Percentiles rank a stretch among this genome's conserved stretches.
phyloP scores from a whole-genome alignment of 306 rosid genomes.

The Oemleria cerasiformis region DNA sequence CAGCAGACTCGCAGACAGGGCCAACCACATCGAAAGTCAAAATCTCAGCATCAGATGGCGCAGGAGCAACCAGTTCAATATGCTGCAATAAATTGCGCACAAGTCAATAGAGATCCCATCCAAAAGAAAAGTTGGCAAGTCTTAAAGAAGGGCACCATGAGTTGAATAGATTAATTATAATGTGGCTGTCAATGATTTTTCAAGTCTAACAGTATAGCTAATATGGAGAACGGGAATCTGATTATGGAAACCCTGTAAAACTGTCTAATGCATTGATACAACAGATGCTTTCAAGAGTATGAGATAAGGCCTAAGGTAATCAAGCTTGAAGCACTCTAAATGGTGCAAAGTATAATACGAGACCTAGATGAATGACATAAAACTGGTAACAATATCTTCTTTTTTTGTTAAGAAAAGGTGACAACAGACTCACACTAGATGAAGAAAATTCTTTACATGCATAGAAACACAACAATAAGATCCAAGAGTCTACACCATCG shows the following conservation, averaged over 20 bases:
- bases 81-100: conserved; percentile 55
- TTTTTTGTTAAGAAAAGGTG: neutral
- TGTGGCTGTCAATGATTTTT: neutral
- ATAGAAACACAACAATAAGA: neutral
- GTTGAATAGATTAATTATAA: neutral
- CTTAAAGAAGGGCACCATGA: neutral
- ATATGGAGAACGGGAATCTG: neutral
- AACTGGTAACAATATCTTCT: neutral
- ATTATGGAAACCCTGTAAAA: too few species aligned
- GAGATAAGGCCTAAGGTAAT: neutral
- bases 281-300: neutral
- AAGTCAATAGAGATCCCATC: conserved; percentile 5
- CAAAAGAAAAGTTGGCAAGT: neutral
- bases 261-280: too few species aligned
- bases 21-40: conserved; percentile 61
- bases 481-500: neutral
- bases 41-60: conserved; percentile 39
- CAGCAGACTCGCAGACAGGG: conserved; percentile 68
- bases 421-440: neutral
- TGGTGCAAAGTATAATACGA: neutral
- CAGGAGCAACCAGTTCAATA: conserved; percentile 86
- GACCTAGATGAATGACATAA: neutral
- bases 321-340: neutral
- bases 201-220: neutral
- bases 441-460: neutral